phyloP scores from a whole-genome alignment of 345 rosid genomes.

The Gossypium stocksii region DNA sequence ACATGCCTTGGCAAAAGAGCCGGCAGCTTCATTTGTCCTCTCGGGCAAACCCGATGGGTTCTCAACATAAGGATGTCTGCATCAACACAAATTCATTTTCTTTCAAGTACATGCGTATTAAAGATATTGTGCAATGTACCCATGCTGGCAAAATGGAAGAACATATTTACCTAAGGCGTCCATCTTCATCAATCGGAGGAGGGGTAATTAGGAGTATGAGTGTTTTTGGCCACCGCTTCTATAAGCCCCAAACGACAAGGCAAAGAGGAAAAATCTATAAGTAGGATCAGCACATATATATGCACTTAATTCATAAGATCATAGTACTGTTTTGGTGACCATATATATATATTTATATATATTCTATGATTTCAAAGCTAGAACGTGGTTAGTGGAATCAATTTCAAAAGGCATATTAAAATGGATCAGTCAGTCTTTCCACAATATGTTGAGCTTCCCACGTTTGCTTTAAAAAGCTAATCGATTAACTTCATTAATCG shows the following conservation, averaged over 20 bases:
- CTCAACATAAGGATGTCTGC: constrained; percentile 65
- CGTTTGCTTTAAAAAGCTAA: too few species aligned
- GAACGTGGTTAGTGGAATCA: too few species aligned
- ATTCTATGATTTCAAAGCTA: too few species aligned
- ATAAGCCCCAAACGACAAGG: background rate
- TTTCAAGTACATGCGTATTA: background rate
- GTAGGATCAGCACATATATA: background rate
- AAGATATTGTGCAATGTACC: background rate
- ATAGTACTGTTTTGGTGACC: background rate
- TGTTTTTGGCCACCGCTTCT: constrained; percentile 66
- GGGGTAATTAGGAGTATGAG: constrained; percentile 67
- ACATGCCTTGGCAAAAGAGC: constrained; percentile 65
- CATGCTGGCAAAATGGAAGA: background rate
- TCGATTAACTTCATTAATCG: background rate
- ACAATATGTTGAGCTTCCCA: too few species aligned
- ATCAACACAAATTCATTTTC: background rate
- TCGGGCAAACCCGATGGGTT: constrained; percentile 64
- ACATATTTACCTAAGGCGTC: constrained; percentile 55
- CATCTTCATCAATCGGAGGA: constrained; percentile 88
- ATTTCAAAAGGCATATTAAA: too few species aligned
- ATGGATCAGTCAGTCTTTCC: too few species aligned
- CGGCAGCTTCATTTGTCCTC: constrained; percentile 87
- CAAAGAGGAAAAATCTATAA: background rate
- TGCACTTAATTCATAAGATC: background rate
- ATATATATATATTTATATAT: too few species aligned